Base-by-base conservation (phyloP, 1,284 basidiomycete genomes). In the Fomitopsis betulina region DNA sequence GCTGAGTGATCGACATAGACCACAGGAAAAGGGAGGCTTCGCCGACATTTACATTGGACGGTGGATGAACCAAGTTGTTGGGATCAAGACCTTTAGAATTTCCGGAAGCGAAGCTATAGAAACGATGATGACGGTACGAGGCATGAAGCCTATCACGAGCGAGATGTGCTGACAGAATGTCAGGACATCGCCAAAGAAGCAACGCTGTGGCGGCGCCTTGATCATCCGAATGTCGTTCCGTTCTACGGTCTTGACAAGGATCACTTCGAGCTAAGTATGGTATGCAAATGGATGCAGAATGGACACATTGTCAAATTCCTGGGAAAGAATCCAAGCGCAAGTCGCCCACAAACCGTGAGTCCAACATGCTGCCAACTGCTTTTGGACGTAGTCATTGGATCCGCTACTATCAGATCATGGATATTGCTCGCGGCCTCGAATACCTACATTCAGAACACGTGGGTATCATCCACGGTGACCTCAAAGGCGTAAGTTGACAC, bases 401-500 rank as follows among this genome's bases (percentile, higher is more conserved):
- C n/a, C 30, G 17, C 5, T 30, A n/a, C 39, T 25, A 17, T 15
- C 33, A 58, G 57, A 17, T 58, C 12, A 32, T 58, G 19, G 57
- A 58, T 21, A 19, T 58, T 9, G 30, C 37, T 12, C 40, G 33
- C 6, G 57, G 57, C 5, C 35, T 58, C n/a, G 37, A 35, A 38
- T 58, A 54, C 37, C 40, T 58, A 6, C 57, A 58, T 19, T 45
- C 42, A 10, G 42, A 45, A 19, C 17, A 33, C 8, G 32, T 49
- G 5, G 39, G 27, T 27, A 49, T 58, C 17, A 40, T 58, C 17
- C 57, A 58, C 35, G 57, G 57, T 2, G 57, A 58, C 15, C 33
- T 58, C 3, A 58, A 58, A 54, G 57, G 57, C 15, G 57, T 58
- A 45, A 45, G 42, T 23, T 23, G 13, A 45, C 23, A 35, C 15